A percentile compares a stretch with the other conserved stretches of the same genome.
These are phyloP conservation scores for Kodamaea neixiangensis DNA, from an alignment of 805 yeast species.

Conservation along the genomic window DNA sequence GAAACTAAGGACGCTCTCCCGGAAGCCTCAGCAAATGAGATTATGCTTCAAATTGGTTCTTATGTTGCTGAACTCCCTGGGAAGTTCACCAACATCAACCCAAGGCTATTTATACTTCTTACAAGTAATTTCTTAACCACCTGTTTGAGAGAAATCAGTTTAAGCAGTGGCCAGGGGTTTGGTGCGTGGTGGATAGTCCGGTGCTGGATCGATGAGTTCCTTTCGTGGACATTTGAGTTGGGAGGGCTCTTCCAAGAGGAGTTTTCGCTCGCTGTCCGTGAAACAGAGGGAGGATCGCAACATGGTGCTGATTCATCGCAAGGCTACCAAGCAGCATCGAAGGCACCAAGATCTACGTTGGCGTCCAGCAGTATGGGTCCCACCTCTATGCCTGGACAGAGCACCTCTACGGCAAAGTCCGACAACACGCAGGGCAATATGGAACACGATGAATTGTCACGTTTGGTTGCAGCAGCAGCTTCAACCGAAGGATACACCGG, in stretches of 20 bases:
- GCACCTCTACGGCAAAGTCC: background rate
- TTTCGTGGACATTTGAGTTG: conserved; percentile 64
- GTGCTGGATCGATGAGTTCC: conserved; percentile 76
- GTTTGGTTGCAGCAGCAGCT: background rate
- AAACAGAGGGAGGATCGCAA: conserved; percentile 7
- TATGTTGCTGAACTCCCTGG: conserved; percentile 46
- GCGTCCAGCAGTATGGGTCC: background rate
- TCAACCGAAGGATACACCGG: background rate
- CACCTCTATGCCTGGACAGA: background rate
- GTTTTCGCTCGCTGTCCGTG: conserved; percentile 14
- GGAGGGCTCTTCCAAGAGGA: conserved; percentile 52
- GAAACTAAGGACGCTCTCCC: background rate
- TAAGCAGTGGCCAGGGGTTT: conserved; percentile 59
- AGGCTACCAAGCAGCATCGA: conserved; percentile 4
- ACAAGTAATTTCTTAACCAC: conserved; percentile 56
- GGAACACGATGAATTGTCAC: background rate
- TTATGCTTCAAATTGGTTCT: conserved; percentile 18
- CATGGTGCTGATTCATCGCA: conserved; percentile 7
- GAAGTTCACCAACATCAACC: conserved; percentile 50
- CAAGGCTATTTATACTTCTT: conserved; percentile 56
- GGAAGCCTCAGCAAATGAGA: background rate
- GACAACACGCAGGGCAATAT: background rate
- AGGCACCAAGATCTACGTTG: conserved; percentile 2
- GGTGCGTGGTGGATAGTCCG: conserved; percentile 76
- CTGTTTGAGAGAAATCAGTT: conserved; percentile 61